Evolutionary conservation across 106 monocot species (phyloP), one percentile per base, ranked within the genome.

Genomic region (Amphibolis antarctica): DNA sequence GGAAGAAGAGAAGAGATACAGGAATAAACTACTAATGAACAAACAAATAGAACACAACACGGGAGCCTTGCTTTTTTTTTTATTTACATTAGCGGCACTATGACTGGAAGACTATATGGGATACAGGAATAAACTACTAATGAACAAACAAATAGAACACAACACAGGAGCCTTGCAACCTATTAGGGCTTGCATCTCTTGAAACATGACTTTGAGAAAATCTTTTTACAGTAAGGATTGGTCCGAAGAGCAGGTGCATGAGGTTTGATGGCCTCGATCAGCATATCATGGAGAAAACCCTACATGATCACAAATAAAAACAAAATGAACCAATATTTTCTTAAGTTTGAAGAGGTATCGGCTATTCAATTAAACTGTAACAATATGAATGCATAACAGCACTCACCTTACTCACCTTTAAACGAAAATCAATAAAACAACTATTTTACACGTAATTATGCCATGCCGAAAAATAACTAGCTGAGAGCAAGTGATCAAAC

Each of bases 141-240:
- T 53, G 53, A n/a, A n/a, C n/a, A n/a, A 53, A 53, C 23, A 53
- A 19, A 21, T 53, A 22, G 24, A 53, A 53, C 24, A n/a, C n/a
- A 53, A 24, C 53, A 53, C 12, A 22, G 23, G 53, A 22, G 36
- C 7, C 22, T 53, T 24, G 53, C 53, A 3, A 53, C 12, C 53
- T 53, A 53, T n/a, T 53, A 53, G 23, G 53, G 22, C 22, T 50
- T 52, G 31, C 66, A 66, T 52, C 21, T 52, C 23, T 53, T 66
- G 49, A 30, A 53, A 53, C 11, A 66, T 20, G 66, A 9, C 13
- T 42, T 53, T 14, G 71, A 60, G 59, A 79, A 70, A 46, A 92
- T 86, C 50, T 81, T 68, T 72, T 88, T 92, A 68, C 77, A 88
- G 63, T 80, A 82, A 42, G 88, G 92, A 63, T 62, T 84, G 31